Evolutionary conservation across 139 green algal species (phyloP), one percentile per base, ranked within the genome.

Genomic region (Mesostigma viride): DNA sequence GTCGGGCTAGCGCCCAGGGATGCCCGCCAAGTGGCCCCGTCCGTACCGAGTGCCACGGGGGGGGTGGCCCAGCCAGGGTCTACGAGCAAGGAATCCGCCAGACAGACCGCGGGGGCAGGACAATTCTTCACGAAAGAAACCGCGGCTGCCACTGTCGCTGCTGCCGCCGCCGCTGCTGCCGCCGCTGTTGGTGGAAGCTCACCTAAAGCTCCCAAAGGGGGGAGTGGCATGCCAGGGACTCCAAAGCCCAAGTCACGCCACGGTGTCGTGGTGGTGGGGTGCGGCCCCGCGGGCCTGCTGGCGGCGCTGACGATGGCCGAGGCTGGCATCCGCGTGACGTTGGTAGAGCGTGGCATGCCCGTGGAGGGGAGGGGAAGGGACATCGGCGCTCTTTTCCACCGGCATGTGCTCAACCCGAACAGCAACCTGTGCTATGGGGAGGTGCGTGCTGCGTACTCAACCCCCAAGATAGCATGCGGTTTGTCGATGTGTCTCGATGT

Each of bases 351-450:
- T 0, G 88, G 88, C 0, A 73, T 87, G 72, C 76, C 86, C 1
- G 88, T 94, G 34, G 87, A 94, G 71, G 51, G 67, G 67, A 69
- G 88, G 0, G 88, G 87, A 1, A 70, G 72, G 0, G 86, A 90
- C 74, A 94, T 95, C 33, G 88, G 88, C 22, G 86, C 86, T 3
- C 78, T 95, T 26, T 80, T 91, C 30, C 83, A 81, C 27, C 72
- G 88, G 20, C 51, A 75, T 1, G 22, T 64, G 1, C 71, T 94
- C 28, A 76, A 90, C 59, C 61, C 71, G 6, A 78, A 90, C 40
- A 84, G 68, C 47, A 95, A 95, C 76, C 77, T 91, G 11, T 94
- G 86, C 76, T 95, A 89, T 51, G 88, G 87, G 58, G 77, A 84
- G 70, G 74, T 56, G 35, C 69, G 58, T 36, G 27, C 8, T 62